These are phyloP conservation scores for Yamagishiella unicocca DNA, from an alignment of 139 green algal genomes.

Conservation along the genomic window DNA sequence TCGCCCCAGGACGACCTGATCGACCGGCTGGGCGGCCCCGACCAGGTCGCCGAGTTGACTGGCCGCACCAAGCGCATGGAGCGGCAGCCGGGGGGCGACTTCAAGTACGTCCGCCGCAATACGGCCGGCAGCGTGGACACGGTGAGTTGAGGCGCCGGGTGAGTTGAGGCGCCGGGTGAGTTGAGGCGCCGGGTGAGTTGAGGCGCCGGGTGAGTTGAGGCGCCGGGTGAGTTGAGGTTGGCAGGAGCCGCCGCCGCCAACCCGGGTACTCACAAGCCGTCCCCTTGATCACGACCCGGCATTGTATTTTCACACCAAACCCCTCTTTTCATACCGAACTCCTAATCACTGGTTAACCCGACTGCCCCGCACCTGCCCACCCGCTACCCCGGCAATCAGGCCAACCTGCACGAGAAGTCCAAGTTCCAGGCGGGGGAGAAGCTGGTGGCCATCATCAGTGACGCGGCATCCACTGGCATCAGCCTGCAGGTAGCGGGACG, in stretches of 20 bases:
- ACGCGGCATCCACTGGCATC: conserved; percentile 88
- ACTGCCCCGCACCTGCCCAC: too few relatives aligned
- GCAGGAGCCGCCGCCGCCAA: too few relatives aligned
- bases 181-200: too few relatives aligned
- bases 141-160: conserved; percentile 30
- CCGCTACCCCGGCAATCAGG: too few relatives aligned
- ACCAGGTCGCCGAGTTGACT: conserved; percentile 80
- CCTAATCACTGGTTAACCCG: too few relatives aligned
- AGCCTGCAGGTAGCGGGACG: conserved; percentile 86
- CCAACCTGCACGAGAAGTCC: conserved; percentile 69
- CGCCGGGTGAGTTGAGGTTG: too few relatives aligned
- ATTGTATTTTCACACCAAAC: too few relatives aligned
- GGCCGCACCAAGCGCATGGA: conserved; percentile 72
- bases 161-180: too few relatives aligned
- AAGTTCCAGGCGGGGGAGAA: conserved; percentile 67
- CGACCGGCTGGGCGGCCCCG: conserved; percentile 68
- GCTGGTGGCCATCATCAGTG: conserved; percentile 78
- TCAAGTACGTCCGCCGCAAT: conserved; percentile 62
- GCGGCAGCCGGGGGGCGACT: conserved; percentile 44
- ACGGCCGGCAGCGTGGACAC: conserved; percentile 58
- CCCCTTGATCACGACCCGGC: too few relatives aligned
- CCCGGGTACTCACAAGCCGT: too few relatives aligned
- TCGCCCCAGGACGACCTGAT: conserved; percentile 72
- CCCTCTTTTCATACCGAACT: too few relatives aligned
- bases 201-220: too few relatives aligned